A percentile compares a stretch with the other conserved stretches of the same genome.
These are phyloP conservation scores for Citrullus mucosospermus DNA, from an alignment of 306 rosid genomes.

Conservation along the genomic window DNA sequence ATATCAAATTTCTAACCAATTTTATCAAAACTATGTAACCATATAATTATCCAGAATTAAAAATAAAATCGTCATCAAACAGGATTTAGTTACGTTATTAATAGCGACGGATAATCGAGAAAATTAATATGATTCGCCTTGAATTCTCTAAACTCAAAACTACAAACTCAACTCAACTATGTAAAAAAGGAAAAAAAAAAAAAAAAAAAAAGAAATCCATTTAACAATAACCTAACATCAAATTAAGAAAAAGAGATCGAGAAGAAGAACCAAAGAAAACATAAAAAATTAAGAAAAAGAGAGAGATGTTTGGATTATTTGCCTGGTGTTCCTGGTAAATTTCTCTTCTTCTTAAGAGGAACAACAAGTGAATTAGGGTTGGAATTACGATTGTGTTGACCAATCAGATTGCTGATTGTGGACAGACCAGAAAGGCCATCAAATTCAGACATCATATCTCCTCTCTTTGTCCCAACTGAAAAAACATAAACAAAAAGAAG, in stretches of 20 bases:
- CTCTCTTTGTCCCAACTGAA: background rate
- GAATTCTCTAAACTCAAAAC: background rate
- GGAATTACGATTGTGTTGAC: conserved; percentile 16
- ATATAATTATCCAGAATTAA: background rate
- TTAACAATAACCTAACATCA: background rate
- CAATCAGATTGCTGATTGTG: conserved; percentile 1
- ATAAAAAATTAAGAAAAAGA: background rate
- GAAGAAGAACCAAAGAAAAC: background rate
- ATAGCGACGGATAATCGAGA: background rate
- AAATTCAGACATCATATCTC: conserved; percentile 29
- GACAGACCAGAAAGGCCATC: conserved; percentile 16
- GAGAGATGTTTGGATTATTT: background rate
- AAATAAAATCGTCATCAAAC: background rate
- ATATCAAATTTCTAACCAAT: too few species aligned
- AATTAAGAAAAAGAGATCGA: background rate
- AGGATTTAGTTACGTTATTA: background rate
- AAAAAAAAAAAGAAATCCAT: background rate
- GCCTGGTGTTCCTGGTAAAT: conserved; percentile 87
- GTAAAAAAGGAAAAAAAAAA: background rate
- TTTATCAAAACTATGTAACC: too few species aligned
- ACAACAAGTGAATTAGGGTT: conserved; percentile 26
- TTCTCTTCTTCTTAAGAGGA: conserved; percentile 58
- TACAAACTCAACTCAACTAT: background rate
- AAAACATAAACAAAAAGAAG: background rate
- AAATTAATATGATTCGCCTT: background rate